Evolutionary conservation across 352 stramenopile genomes (phyloP).

Genomic region (Phytopythium litorale): DNA sequence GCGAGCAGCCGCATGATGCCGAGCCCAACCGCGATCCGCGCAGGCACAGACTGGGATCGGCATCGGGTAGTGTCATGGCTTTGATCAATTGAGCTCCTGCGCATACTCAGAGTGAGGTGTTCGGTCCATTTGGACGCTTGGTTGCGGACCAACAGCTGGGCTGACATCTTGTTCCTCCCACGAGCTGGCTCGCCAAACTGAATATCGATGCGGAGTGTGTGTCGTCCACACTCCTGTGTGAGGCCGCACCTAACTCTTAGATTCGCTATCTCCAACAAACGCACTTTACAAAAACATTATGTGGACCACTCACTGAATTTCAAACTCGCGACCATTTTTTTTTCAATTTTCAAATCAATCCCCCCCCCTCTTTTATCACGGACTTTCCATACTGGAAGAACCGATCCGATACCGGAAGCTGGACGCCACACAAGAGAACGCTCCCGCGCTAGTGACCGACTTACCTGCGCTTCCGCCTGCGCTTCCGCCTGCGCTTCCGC

Average conservation of each 20-base stretch:
- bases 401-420: background rate
- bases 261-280: background rate
- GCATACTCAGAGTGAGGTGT: too few relatives aligned
- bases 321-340: background rate
- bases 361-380: background rate
- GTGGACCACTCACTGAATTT: background rate
- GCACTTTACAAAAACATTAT: background rate
- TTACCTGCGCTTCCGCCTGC: background rate
- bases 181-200: background rate
- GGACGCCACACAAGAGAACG: background rate
- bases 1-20: background rate
- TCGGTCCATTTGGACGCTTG: too few relatives aligned
- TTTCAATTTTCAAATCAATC: conserved; percentile 3
- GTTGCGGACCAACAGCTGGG: background rate
- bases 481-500: background rate
- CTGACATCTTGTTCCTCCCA: conserved; percentile 2
- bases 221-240: too few relatives aligned
- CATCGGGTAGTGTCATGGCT: too few relatives aligned
- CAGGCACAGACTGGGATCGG: background rate
- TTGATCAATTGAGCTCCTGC: too few relatives aligned
- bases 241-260: too few relatives aligned
- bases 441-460: background rate
- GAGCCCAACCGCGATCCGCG: background rate
- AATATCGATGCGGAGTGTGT: too few relatives aligned
- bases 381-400: background rate